phyloP scores from a whole-genome alignment of 192 early-diverging fungal species.

The Lobosporangium transversale region DNA sequence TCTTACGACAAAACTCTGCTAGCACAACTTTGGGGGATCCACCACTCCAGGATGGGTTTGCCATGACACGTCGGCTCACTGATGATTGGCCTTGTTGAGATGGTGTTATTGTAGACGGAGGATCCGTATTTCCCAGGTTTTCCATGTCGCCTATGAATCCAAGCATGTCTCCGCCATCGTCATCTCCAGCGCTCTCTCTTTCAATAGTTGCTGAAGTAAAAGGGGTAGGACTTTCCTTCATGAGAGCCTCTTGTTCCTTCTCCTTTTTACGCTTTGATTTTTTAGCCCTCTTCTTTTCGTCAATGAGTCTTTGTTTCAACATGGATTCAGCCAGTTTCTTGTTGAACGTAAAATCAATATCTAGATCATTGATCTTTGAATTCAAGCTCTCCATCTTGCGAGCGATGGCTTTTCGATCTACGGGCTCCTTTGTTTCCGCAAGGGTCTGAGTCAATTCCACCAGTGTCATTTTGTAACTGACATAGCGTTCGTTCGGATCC shows the following conservation, averaged over 20 bases:
- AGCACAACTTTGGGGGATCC: constrained; percentile 48
- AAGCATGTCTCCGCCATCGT: constrained; percentile 42
- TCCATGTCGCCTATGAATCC: constrained; percentile 49
- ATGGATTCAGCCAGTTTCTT: constrained; percentile 41
- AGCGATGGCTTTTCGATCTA: constrained; percentile 23
- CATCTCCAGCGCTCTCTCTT: constrained; percentile 3
- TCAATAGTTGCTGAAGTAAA: not conserved
- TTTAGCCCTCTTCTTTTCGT: constrained; percentile 39
- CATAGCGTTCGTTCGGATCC: constrained; percentile 46
- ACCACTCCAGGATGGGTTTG: constrained; percentile 50
- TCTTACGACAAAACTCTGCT: constrained; percentile 47
- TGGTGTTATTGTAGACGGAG: not conserved
- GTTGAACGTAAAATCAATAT: constrained; percentile 55
- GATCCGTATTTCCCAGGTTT: not conserved
- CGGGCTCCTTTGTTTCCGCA: constrained; percentile 4
- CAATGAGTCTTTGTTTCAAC: constrained; percentile 30
- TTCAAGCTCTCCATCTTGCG: constrained; percentile 39
- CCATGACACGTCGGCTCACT: constrained; percentile 22
- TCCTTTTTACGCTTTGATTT: constrained; percentile 38
- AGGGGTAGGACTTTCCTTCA: constrained; percentile 7
- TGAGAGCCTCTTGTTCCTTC: constrained; percentile 30
- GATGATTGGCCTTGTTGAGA: not conserved
- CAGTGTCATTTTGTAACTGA: constrained; percentile 25
- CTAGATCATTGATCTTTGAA: constrained; percentile 45
- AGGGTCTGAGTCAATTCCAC: constrained; percentile 12